phyloP scores from a whole-genome alignment of 805 yeast species.

The Kuraishia cidri region DNA sequence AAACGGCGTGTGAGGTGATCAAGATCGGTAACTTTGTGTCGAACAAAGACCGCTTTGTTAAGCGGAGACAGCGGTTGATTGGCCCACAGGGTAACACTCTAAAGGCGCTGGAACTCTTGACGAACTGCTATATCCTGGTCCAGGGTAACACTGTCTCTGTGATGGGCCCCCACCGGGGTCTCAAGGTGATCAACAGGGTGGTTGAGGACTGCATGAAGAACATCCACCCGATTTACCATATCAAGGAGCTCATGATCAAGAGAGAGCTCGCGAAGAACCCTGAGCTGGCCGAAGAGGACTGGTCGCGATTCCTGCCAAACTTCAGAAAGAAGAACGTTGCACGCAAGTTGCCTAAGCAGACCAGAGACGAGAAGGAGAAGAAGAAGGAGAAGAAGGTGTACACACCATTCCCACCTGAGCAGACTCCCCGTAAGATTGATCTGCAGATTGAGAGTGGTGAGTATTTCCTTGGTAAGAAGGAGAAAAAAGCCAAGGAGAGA shows the following conservation, averaged over 20 bases:
- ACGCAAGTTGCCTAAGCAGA: slow-evolving; percentile 75
- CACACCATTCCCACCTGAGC: slow-evolving; percentile 99
- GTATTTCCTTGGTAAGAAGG: slow-evolving; percentile 83
- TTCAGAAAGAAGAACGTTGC: slow-evolving; percentile 96
- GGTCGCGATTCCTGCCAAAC: slow-evolving; percentile 94
- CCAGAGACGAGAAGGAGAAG: slow-evolving; percentile 37
- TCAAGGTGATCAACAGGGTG: slow-evolving; percentile 85
- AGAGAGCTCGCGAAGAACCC: slow-evolving; percentile 93
- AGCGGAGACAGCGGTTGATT: slow-evolving; percentile 91
- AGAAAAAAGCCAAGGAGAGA: slow-evolving; percentile 62
- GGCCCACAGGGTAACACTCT: slow-evolving; percentile 97
- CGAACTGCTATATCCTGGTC: slow-evolving; percentile 92
- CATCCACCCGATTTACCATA: slow-evolving; percentile 95
- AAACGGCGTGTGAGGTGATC: slow-evolving; percentile 90
- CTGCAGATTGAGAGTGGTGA: slow-evolving; percentile 97
- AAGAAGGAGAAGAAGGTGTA: slow-evolving; percentile 57
- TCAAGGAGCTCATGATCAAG: slow-evolving; percentile 95
- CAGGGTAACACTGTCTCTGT: slow-evolving; percentile 97
- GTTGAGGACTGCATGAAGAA: slow-evolving; percentile 98
- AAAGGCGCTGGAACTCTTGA: slow-evolving; percentile 88
- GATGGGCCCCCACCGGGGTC: slow-evolving; percentile 94
- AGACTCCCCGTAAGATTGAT: slow-evolving; percentile 94
- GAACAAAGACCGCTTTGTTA: slow-evolving; percentile 89
- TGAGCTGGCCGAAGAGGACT: slow-evolving; percentile 89
- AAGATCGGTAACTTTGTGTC: slow-evolving; percentile 86